A percentile compares a stretch with the other conserved stretches of the same genome.
These are phyloP conservation scores for Exophiala alcalophila DNA, from an alignment of 2,329 filamentous ascomycete species.

Conservation along the genomic window DNA sequence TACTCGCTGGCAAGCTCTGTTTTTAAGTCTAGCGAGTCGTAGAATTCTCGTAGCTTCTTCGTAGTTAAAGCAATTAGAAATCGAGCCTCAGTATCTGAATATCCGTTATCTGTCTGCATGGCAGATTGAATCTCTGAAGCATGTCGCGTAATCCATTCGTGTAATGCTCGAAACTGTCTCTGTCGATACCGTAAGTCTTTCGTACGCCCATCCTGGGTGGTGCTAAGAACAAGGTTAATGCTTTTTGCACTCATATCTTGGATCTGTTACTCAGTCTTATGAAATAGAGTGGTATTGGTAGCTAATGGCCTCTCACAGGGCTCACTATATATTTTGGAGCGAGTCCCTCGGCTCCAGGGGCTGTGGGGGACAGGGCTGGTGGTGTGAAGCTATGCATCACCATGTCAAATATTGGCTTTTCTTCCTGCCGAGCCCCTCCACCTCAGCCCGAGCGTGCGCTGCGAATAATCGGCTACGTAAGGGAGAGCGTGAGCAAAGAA, in stretches of 20 bases:
- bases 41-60: too few species aligned
- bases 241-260: constrained; percentile 4
- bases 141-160: constrained; percentile 33
- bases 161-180: constrained; percentile 39
- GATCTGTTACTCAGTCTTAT: too few species aligned
- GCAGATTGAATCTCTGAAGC: constrained; percentile 34
- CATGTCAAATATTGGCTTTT: neutral
- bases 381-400: neutral
- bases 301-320: neutral
- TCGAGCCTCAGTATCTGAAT: too few species aligned
- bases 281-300: neutral
- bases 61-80: too few species aligned
- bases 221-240: constrained; percentile 31
- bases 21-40: too few species aligned
- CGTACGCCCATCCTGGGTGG: constrained; percentile 40
- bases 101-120: constrained; percentile 34
- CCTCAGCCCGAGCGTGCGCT: too few species aligned
- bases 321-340: neutral
- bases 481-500: too few species aligned
- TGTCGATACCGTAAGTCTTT: constrained; percentile 42
- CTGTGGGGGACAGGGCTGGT: neutral
- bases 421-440: too few species aligned
- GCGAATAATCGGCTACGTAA: too few species aligned
- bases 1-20: too few species aligned
- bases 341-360: neutral